Evolutionary conservation across 768 basidiomycete species (phyloP), one percentile per base, ranked within the genome.

Genomic region (Amanita rimosa): DNA sequence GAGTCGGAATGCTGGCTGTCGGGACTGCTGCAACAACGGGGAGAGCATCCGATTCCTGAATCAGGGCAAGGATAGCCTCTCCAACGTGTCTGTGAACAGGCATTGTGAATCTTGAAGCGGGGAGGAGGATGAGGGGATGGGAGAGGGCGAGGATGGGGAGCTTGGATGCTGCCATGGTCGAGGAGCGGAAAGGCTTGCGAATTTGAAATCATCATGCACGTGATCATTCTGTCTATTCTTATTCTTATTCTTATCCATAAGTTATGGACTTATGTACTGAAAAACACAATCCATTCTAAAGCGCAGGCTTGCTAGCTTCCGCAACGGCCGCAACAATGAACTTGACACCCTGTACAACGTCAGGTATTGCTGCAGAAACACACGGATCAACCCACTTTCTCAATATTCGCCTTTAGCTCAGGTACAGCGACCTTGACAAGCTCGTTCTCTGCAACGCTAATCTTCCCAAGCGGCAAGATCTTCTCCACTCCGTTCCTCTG

Each of bases 351-450:
- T 70, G 44, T 36, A 21, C 29, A 34, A 37, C 17, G 16, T 49
- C 17, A 17, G 14, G 31, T 52, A 5, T 48, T 19, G 39, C 6
- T 10, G 22, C 26, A 26, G 26, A 22, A 27, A 8, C 14, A 46
- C 6, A 21, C 41, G 19, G 22, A 39, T 27, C n/a, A 40, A 67
- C 72, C 38, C 51, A 83, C 85, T 56, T 76, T 86, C 44, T 76
- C 66, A 57, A 95, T 92, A 68, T 81, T 92, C 46, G 59, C 70
- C 44, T 61, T 58, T 29, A 95, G 74, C 63, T 97, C 94, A 10
- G 86, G 83, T 48, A 97, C 61, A 35, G 87, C 89, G 57, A 83
- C 85, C 55, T 76, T 67, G 62, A 99, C 63, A 49, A 98, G 81
- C n/a, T 58, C 66, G 58, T 79, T 64, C 74, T 99, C 95, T 46